Percentiles rank a stretch among this genome's conserved stretches.
These are phyloP conservation scores for Furcasterigmium furcatum DNA, from an alignment of 2,329 filamentous ascomycete genomes.

Conservation along the genomic window DNA sequence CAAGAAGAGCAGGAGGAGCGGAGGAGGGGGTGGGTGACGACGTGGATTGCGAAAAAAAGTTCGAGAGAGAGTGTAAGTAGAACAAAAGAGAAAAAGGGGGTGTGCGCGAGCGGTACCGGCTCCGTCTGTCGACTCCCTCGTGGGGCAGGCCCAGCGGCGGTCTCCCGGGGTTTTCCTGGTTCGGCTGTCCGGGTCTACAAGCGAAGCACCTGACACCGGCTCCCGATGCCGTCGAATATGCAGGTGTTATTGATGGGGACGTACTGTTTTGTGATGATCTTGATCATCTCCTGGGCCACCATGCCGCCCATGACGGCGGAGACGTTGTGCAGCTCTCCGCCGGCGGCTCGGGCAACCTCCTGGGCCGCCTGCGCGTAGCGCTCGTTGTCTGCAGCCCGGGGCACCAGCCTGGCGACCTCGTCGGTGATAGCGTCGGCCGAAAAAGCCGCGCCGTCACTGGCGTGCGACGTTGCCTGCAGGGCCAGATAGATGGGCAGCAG, in stretches of 20 bases:
- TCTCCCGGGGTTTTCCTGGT: conserved; percentile 9
- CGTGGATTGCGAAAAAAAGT: too few species aligned
- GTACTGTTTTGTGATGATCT: conserved; percentile 75
- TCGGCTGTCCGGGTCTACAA: conserved; percentile 32
- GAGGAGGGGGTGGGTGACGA: background rate
- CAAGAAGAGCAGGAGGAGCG: background rate
- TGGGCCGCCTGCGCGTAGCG: conserved; percentile 52
- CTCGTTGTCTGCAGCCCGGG: conserved; percentile 44
- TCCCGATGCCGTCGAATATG: conserved; percentile 66
- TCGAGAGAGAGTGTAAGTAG: conserved; percentile 1
- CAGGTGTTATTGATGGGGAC: conserved; percentile 69
- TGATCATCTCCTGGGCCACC: conserved; percentile 96
- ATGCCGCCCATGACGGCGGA: conserved; percentile 85
- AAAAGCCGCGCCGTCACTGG: conserved; percentile 4
- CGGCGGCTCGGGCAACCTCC: conserved; percentile 72
- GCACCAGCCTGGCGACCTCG: conserved; percentile 37
- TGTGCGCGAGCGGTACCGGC: too few species aligned
- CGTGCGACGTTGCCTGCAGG: conserved; percentile 50
- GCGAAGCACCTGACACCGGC: conserved; percentile 56
- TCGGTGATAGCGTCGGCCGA: conserved; percentile 49
- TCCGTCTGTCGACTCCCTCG: too few species aligned
- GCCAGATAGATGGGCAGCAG: conserved; percentile 69
- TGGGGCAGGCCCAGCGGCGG: too few species aligned
- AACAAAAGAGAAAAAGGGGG: too few species aligned
- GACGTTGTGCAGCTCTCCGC: conserved; percentile 89